Evolutionary conservation across 106 monocot species (phyloP).

Genomic region (Acanthochlamys bracteata): DNA sequence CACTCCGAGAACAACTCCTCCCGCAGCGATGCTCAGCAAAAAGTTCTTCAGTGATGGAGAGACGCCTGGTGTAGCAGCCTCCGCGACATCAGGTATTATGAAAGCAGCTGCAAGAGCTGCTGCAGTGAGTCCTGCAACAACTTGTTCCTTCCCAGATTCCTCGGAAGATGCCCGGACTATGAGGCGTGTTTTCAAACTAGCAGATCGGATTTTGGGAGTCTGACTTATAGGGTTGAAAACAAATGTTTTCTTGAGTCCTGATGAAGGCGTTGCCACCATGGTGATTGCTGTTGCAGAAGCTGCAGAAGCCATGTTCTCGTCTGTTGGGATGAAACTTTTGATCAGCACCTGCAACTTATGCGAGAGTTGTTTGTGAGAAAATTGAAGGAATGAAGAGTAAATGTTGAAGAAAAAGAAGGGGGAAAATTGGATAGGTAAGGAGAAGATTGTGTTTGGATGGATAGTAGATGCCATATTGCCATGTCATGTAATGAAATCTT

Average conservation of each 20-base stretch:
- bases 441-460: neutral
- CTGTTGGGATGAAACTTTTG: neutral
- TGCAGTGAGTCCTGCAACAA: constrained; percentile 36
- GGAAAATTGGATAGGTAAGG: neutral
- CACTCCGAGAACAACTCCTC: constrained; percentile 44
- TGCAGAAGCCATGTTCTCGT: constrained; percentile 22
- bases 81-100: constrained; percentile 42
- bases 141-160: constrained; percentile 26
- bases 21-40: constrained; percentile 62
- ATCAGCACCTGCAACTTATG: too few relatives aligned
- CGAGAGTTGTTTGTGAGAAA: too few relatives aligned
- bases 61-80: constrained; percentile 52
- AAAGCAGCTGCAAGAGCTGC: constrained; percentile 34
- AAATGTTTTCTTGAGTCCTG: neutral
- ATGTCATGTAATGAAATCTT: constrained; percentile 4
- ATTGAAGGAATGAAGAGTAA: neutral
- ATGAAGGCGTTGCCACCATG: constrained; percentile 8
- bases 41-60: constrained; percentile 85
- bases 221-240: constrained; percentile 1
- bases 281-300: constrained; percentile 4
- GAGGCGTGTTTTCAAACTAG: neutral
- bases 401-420: neutral
- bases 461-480: neutral
- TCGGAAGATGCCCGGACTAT: constrained; percentile 12
- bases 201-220: neutral